A percentile compares a stretch with the other conserved stretches of the same genome.
Conservation (phyloP, 352 stramenopile genomes). For the Phytophthora syringae region DNA sequence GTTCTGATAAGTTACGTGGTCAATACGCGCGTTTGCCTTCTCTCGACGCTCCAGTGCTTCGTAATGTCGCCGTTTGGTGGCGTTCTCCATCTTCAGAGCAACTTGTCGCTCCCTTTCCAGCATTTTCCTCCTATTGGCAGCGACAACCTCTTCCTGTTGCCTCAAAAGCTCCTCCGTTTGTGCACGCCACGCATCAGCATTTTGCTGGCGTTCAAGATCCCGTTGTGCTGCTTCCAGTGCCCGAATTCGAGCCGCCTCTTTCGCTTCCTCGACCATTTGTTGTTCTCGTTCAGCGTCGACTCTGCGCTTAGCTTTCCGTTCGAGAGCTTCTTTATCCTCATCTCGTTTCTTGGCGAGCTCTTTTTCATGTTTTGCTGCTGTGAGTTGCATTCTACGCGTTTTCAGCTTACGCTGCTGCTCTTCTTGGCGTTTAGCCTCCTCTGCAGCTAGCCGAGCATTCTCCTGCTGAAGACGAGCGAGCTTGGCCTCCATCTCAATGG, state of each 20-base stretch:
- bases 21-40: conserved; percentile 55
- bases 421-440: conserved; percentile 63
- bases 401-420: conserved; percentile 67
- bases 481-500: conserved; percentile 84
- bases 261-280: conserved; percentile 49
- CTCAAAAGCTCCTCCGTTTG: conserved; percentile 70
- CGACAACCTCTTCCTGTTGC: conserved; percentile 68
- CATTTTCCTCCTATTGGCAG: conserved; percentile 56
- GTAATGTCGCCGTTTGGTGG: conserved; percentile 54
- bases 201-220: conserved; percentile 63
- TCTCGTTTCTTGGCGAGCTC: conserved; percentile 69
- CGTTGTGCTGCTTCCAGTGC: conserved; percentile 52
- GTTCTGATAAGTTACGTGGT: conserved; percentile 66
- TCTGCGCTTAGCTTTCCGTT: conserved; percentile 42
- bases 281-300: conserved; percentile 63
- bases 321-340: conserved; percentile 59
- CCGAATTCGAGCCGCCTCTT: conserved; percentile 40
- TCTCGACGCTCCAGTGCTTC: conserved; percentile 64
- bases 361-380: conserved; percentile 64
- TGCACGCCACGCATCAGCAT: conserved; percentile 71
- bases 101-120: conserved; percentile 73
- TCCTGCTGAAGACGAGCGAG: conserved; percentile 73
- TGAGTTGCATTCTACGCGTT: conserved; percentile 48
- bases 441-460: conserved; percentile 53
- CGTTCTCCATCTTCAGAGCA: conserved; percentile 62